A percentile compares a stretch with the other conserved stretches of the same genome.
These are phyloP conservation scores for Coemansia sp. DNA, from an alignment of 192 early-diverging fungal genomes.

Conservation along the genomic window DNA sequence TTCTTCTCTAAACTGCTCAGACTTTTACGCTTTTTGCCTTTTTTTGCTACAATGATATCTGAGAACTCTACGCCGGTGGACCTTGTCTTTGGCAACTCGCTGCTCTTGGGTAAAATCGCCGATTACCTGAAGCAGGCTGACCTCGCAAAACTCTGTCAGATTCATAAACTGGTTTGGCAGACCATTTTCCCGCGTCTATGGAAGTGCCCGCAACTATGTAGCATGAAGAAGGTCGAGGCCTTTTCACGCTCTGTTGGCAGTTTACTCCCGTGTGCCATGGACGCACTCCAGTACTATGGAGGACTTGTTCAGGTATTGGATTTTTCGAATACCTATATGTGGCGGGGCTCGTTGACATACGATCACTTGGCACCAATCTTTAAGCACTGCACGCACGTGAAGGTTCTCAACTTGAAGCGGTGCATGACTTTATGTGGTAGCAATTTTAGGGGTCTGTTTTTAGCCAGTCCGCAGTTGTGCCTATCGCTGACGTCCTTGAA, in stretches of 20 bases:
- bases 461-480: not conserved
- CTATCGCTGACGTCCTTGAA: slow-evolving; percentile 11
- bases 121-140: not conserved
- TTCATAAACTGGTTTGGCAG: slow-evolving; percentile 7
- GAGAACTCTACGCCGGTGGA: not conserved
- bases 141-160: not conserved
- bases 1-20: not conserved
- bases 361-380: slow-evolving; percentile 4
- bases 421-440: not conserved
- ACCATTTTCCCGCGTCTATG: slow-evolving; percentile 16
- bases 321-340: slow-evolving; percentile 7
- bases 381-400: not conserved
- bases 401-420: slow-evolving; percentile 10
- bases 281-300: slow-evolving; percentile 8
- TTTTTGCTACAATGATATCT: not conserved
- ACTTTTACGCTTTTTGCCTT: not conserved
- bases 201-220: not conserved
- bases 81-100: not conserved
- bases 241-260: not conserved
- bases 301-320: slow-evolving; percentile 15
- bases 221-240: not conserved
- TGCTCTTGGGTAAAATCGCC: not conserved
- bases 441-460: not conserved
- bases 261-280: not conserved
- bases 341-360: slow-evolving; percentile 15